Evolutionary conservation across 208 protist species (phyloP).

Genomic region (Crithidia mellificae): DNA sequence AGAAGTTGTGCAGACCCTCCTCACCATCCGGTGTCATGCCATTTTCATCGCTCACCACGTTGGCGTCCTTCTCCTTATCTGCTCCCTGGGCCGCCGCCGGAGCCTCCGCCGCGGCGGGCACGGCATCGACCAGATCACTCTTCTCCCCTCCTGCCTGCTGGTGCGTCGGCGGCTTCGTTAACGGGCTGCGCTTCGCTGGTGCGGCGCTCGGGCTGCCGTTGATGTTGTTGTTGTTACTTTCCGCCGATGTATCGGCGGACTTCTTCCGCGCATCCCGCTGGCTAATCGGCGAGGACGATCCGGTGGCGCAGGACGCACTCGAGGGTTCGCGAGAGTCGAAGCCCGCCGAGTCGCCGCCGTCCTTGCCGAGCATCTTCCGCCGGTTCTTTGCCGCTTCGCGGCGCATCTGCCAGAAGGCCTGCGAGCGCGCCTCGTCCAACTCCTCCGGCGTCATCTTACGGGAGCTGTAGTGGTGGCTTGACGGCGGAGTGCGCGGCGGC

Average conservation of each 20-base stretch:
- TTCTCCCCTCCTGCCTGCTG: background rate
- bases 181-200: background rate
- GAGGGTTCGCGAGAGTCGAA: constrained; percentile 2
- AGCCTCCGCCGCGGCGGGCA: background rate
- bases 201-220: no score
- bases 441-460: constrained; percentile 58
- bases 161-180: background rate
- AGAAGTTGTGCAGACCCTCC: constrained; percentile 56
- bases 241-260: background rate
- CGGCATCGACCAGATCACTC: background rate
- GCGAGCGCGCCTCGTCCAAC: constrained; percentile 61
- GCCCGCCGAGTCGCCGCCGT: constrained; percentile 5
- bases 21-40: constrained; percentile 48
- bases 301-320: constrained; percentile 10
- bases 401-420: constrained; percentile 91
- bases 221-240: background rate
- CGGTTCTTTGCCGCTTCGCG: constrained; percentile 84
- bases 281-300: constrained; percentile 6
- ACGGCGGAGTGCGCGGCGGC: constrained; percentile 39
- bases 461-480: constrained; percentile 39
- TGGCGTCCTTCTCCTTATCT: background rate
- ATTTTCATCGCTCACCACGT: background rate
- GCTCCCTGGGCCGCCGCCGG: background rate
- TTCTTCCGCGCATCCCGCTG: background rate
- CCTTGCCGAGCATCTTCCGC: constrained; percentile 58